Evolutionary conservation across 2,329 filamentous ascomycete species (phyloP).

Genomic region (Pseudogymnoascus destructans): DNA sequence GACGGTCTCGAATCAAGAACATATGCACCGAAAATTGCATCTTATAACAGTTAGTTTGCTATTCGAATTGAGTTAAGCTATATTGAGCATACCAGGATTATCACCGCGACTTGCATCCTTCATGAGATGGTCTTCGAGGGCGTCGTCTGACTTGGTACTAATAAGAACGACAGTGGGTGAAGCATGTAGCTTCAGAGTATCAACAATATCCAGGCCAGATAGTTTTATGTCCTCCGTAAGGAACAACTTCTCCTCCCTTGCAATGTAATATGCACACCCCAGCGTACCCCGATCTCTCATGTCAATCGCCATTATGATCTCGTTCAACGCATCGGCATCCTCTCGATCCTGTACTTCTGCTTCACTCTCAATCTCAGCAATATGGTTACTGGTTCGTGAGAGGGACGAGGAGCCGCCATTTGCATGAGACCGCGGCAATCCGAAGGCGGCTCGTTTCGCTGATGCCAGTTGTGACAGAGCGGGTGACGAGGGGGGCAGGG

Average conservation of each 20-base stretch:
- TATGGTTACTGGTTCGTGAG: not conserved
- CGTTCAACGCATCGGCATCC: conserved; percentile 41
- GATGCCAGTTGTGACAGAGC: conserved; percentile 13
- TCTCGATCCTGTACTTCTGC: conserved; percentile 25
- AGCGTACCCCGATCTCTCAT: conserved; percentile 56
- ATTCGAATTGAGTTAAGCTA: not conserved
- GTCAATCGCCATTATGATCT: conserved; percentile 71
- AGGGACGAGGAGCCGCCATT: not conserved
- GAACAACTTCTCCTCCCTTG: conserved; percentile 54
- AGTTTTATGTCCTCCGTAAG: conserved; percentile 65
- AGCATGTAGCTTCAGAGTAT: conserved; percentile 42
- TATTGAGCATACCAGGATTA: not conserved
- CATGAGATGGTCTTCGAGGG: conserved; percentile 22
- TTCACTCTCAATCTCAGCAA: conserved; percentile 20
- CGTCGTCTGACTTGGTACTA: conserved; percentile 24
- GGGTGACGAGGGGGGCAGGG: conserved; percentile 14
- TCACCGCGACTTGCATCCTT: conserved; percentile 18
- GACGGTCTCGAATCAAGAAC: conserved; percentile 54
- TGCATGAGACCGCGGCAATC: conserved; percentile 11
- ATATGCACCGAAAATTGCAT: conserved; percentile 30
- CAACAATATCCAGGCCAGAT: conserved; percentile 55
- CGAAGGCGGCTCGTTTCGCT: conserved; percentile 17
- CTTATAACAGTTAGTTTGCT: conserved; percentile 18
- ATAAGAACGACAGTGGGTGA: conserved; percentile 44
- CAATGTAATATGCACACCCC: conserved; percentile 75